Percentiles rank a stretch among this genome's conserved stretches.
Evolutionary conservation across 2,329 filamentous ascomycete genomes (phyloP).

Genomic region (Arthrobotrys pseudoclavata): DNA sequence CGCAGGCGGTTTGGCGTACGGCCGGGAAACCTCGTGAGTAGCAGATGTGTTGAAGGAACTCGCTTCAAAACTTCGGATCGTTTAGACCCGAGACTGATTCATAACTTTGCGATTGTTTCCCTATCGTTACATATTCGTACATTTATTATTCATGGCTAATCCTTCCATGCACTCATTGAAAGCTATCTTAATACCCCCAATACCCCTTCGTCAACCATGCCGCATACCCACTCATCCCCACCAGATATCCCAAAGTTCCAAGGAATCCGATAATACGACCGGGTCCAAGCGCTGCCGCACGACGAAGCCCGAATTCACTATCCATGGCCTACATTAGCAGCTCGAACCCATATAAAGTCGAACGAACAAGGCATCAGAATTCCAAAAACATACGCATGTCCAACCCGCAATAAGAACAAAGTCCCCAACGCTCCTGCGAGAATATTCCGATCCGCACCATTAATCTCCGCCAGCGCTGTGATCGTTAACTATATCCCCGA

Average conservation of each 20-base stretch:
- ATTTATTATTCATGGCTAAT: too few relatives aligned
- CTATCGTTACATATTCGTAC: too few relatives aligned
- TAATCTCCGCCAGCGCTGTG: slow-evolving; percentile 46
- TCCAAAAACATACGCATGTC: slow-evolving; percentile 54
- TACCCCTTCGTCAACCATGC: slow-evolving; percentile 46
- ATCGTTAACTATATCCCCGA: slow-evolving; percentile 26
- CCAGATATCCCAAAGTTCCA: slow-evolving; percentile 47
- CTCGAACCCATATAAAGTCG: too few relatives aligned
- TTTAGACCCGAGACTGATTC: too few relatives aligned
- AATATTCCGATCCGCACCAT: slow-evolving; percentile 34
- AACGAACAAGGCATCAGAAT: too few relatives aligned
- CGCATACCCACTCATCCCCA: slow-evolving; percentile 53
- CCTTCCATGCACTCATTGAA: too few relatives aligned
- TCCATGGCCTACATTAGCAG: too few relatives aligned
- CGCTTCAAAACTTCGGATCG: too few relatives aligned
- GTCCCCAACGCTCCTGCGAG: slow-evolving; percentile 32
- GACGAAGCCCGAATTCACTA: slow-evolving; percentile 49
- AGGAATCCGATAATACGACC: slow-evolving; percentile 58
- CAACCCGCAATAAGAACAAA: slow-evolving; percentile 41
- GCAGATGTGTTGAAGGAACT: not conserved
- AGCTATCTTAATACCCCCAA: slow-evolving; percentile 46
- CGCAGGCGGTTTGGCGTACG: not conserved
- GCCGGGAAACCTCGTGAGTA: not conserved
- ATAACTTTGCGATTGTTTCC: too few relatives aligned
- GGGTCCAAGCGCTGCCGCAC: slow-evolving; percentile 33